These are phyloP conservation scores for Aspergillus persii DNA, from an alignment of 2,329 filamentous ascomycete species.

Conservation along the genomic window DNA sequence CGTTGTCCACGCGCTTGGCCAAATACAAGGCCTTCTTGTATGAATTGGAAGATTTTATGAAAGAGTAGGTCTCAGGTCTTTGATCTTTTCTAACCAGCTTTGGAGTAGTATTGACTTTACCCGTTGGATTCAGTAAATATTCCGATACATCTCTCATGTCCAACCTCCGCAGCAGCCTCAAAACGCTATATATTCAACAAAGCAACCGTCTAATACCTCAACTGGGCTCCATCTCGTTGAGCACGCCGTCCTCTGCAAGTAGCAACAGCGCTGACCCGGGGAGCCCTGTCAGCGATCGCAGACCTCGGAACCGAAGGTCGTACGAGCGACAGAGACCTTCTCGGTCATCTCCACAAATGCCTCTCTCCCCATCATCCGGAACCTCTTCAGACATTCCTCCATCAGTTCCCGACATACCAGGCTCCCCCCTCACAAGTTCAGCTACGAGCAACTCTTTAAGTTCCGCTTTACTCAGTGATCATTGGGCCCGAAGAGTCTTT, in stretches of 20 bases:
- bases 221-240: constrained; percentile 26
- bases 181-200: constrained; percentile 29
- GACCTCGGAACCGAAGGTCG: constrained; percentile 31
- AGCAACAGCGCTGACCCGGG: constrained; percentile 26
- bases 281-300: constrained; percentile 28
- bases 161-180: constrained; percentile 25
- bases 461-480: constrained; percentile 30
- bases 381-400: constrained; percentile 32
- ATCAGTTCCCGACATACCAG: constrained; percentile 31
- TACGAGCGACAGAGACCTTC: constrained; percentile 35
- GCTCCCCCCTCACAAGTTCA: constrained; percentile 35
- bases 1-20: constrained; percentile 48
- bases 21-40: constrained; percentile 52
- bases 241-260: constrained; percentile 25
- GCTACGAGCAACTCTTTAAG: constrained; percentile 30
- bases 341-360: constrained; percentile 25
- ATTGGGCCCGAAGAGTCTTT: constrained; percentile 46
- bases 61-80: constrained; percentile 41
- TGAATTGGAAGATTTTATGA: constrained; percentile 44
- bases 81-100: not conserved
- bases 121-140: constrained; percentile 20
- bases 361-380: constrained; percentile 29
- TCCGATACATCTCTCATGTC: constrained; percentile 26
- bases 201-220: constrained; percentile 27
- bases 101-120: constrained; percentile 13